Percentiles rank a stretch among this genome's conserved stretches.
Conservation (phyloP, 176 grass and related monocot species). For the Sorghum bicolor region DNA sequence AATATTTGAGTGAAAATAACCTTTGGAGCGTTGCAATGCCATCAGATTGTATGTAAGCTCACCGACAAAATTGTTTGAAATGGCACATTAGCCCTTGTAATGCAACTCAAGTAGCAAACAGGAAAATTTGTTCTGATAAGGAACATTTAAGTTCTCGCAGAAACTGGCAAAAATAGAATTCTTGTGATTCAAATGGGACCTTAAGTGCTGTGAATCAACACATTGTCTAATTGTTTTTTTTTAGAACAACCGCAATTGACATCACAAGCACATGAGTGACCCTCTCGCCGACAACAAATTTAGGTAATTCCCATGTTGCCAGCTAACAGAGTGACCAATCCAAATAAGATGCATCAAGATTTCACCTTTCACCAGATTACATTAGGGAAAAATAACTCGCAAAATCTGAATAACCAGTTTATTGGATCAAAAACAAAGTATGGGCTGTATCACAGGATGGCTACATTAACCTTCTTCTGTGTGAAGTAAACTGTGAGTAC, state of each 20-base stretch:
- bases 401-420: constrained; percentile 3
- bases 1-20: constrained; percentile 9
- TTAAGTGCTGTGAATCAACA: not conserved
- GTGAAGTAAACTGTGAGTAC: constrained; percentile 5
- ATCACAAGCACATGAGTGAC: not conserved
- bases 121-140: not conserved
- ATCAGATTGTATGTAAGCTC: not conserved
- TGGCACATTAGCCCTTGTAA: not conserved
- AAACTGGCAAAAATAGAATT: not conserved
- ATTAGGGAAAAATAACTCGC: not conserved
- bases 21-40: not conserved
- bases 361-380: not conserved
- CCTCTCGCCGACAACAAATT: not conserved
- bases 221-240: not conserved
- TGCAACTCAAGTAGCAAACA: not conserved
- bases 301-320: not conserved
- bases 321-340: not conserved
- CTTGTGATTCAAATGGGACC: not conserved
- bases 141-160: not conserved
- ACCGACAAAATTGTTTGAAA: not conserved
- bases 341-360: not conserved
- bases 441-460: not conserved
- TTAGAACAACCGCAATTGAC: not conserved
- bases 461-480: not conserved
- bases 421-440: constrained; percentile 9